phyloP scores from a whole-genome alignment of 2,329 filamentous ascomycete genomes.

The Epichloe glyceriae region DNA sequence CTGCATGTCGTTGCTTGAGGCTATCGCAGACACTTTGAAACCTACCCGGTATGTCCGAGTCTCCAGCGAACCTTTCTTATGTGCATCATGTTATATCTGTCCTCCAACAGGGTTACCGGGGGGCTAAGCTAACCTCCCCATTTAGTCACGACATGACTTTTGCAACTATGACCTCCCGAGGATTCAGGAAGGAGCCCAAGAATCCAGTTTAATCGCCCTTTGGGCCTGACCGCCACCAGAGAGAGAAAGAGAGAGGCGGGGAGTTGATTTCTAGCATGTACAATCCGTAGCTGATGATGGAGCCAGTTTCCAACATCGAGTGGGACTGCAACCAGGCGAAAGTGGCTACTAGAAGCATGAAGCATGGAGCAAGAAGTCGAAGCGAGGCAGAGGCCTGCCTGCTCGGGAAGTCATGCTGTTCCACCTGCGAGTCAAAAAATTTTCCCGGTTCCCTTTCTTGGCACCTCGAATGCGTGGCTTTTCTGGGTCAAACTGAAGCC shows the following conservation, averaged over 20 bases:
- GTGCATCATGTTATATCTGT: too few relatives aligned
- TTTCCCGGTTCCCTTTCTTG: not conserved
- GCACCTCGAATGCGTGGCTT: not conserved
- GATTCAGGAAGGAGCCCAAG: not conserved
- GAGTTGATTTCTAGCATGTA: too few relatives aligned
- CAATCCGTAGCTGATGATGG: not conserved
- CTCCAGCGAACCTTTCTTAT: too few relatives aligned
- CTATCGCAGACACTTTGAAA: too few relatives aligned
- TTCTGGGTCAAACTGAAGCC: not conserved
- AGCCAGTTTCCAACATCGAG: not conserved
- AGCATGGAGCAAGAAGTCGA: not conserved
- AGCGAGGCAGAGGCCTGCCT: not conserved
- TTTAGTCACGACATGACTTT: not conserved
- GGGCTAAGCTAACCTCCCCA: too few relatives aligned
- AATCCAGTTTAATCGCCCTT: not conserved
- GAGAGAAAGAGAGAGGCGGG: too few relatives aligned
- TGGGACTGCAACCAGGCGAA: not conserved
- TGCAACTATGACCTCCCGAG: not conserved
- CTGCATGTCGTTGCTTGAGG: too few relatives aligned
- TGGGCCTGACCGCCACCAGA: not conserved
- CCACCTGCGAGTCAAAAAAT: not conserved
- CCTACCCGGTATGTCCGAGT: too few relatives aligned
- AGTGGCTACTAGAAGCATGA: not conserved
- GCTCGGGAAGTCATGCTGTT: not conserved
- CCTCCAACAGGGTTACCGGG: too few relatives aligned